Conservation (phyloP, 129 eudicot genomes). For the Erigeron canadensis region DNA sequence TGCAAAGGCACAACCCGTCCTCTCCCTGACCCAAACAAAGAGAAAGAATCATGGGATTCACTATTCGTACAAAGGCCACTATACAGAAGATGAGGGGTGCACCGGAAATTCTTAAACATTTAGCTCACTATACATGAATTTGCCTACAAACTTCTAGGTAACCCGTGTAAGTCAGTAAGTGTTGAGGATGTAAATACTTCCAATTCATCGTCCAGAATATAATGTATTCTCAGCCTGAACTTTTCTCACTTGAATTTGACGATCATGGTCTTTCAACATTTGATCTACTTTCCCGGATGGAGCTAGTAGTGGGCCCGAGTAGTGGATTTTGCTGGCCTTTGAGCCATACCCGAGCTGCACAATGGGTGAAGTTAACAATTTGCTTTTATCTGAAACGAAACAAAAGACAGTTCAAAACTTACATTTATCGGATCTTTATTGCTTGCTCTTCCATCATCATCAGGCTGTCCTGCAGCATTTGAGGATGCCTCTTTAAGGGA, state of each 20-base stretch:
- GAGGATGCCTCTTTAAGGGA: conserved; percentile 74
- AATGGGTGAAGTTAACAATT: neutral
- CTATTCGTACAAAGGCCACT: conserved; percentile 12
- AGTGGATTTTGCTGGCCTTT: conserved; percentile 83
- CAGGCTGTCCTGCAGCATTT: conserved; percentile 33
- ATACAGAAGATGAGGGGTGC: conserved; percentile 27
- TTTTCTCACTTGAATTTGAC: conserved; percentile 71
- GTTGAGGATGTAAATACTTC: conserved; percentile 7
- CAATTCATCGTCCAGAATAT: conserved; percentile 64
- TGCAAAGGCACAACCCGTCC: neutral
- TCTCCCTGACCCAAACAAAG: conserved; percentile 18
- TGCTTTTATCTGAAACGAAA: neutral
- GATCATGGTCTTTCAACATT: conserved; percentile 84
- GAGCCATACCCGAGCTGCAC: conserved; percentile 83
- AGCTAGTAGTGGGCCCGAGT: conserved; percentile 77
- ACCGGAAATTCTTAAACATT: neutral
- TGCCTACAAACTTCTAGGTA: conserved; percentile 21
- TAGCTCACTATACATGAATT: conserved; percentile 29
- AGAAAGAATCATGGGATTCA: neutral
- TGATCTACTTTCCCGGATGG: conserved; percentile 81
- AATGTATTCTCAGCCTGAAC: conserved; percentile 56
- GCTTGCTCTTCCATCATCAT: conserved; percentile 49
- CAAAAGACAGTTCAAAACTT: conserved; percentile 29
- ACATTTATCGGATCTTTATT: conserved; percentile 63
- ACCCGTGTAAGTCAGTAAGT: conserved; percentile 4